Percentiles rank a stretch among this genome's conserved stretches.
phyloP scores from a whole-genome alignment of 805 yeast genomes.

The Cyberlindnera lachancei region DNA sequence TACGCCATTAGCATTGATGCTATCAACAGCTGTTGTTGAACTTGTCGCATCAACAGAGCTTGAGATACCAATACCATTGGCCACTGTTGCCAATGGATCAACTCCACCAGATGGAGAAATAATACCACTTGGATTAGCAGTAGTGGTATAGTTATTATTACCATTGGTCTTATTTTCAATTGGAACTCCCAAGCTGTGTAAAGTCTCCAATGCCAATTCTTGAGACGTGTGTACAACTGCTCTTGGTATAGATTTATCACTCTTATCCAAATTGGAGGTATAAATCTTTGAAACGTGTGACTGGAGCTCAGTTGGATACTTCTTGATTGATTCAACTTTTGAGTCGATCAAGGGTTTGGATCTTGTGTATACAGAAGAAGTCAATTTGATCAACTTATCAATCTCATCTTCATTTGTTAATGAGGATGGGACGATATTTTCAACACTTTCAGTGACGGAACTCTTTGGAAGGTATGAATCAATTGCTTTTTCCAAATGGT shows the following conservation, averaged over 20 bases:
- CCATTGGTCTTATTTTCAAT: constrained; percentile 5
- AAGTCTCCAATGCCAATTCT: constrained; percentile 10
- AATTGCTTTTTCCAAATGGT: constrained; percentile 8
- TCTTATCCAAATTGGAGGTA: constrained; percentile 7
- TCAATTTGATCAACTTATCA: constrained; percentile 7
- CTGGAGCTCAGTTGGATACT: constrained; percentile 6
- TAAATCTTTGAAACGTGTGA: constrained; percentile 10
- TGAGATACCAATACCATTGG: too few species aligned
- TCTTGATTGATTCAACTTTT: constrained; percentile 6
- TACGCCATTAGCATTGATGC: too few species aligned
- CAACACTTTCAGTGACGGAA: not conserved
- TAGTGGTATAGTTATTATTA: too few species aligned
- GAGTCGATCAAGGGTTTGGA: constrained; percentile 6
- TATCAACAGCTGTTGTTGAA: too few species aligned
- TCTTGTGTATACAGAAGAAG: constrained; percentile 10
- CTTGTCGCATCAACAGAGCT: too few species aligned
- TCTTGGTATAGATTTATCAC: constrained; percentile 9
- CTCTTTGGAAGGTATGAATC: constrained; percentile 9
- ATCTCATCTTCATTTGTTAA: constrained; percentile 5
- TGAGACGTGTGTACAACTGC: constrained; percentile 11
- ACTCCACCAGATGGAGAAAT: too few species aligned
- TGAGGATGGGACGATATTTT: not conserved
- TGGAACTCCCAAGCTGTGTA: constrained; percentile 6
- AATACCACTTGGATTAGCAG: too few species aligned
- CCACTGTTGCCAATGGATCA: too few species aligned